phyloP scores from a whole-genome alignment of 2,329 filamentous ascomycete species.

The Phyllosticta paracitricarpa region DNA sequence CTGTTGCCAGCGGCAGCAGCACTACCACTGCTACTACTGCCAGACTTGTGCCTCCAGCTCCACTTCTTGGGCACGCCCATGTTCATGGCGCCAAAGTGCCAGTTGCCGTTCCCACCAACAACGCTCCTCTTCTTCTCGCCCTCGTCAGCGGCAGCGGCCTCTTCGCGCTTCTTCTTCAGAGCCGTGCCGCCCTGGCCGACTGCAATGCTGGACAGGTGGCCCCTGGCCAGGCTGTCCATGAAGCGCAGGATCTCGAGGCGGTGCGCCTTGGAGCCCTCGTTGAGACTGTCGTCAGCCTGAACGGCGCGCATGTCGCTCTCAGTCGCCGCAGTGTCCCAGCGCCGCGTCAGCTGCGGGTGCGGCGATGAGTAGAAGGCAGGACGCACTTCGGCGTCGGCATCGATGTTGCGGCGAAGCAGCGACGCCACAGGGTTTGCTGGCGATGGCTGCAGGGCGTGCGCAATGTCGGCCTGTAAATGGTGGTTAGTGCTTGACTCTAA shows the following conservation, averaged over 20 bases:
- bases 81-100: not conserved
- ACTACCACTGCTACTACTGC: not conserved
- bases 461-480: not conserved
- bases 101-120: not conserved
- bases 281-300: slow-evolving; percentile 17
- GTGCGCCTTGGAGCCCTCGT: not conserved
- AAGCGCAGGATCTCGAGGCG: not conserved
- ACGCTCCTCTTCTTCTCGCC: not conserved
- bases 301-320: slow-evolving; percentile 1
- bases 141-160: not conserved
- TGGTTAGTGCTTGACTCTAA: not conserved
- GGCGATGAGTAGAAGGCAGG: slow-evolving; percentile 26
- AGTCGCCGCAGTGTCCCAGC: not conserved
- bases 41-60: not conserved
- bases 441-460: not conserved
- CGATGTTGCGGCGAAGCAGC: slow-evolving; percentile 15
- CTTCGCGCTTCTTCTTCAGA: not conserved
- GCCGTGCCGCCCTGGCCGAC: not conserved
- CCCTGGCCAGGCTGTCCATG: not conserved
- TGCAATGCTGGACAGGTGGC: not conserved
- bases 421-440: slow-evolving; percentile 7
- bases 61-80: not conserved
- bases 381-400: slow-evolving; percentile 25
- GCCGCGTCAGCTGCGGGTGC: slow-evolving; percentile 3
- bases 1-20: not conserved